These are phyloP conservation scores for Balansia obtecta DNA, from an alignment of 2,329 filamentous ascomycete species.

Conservation along the genomic window DNA sequence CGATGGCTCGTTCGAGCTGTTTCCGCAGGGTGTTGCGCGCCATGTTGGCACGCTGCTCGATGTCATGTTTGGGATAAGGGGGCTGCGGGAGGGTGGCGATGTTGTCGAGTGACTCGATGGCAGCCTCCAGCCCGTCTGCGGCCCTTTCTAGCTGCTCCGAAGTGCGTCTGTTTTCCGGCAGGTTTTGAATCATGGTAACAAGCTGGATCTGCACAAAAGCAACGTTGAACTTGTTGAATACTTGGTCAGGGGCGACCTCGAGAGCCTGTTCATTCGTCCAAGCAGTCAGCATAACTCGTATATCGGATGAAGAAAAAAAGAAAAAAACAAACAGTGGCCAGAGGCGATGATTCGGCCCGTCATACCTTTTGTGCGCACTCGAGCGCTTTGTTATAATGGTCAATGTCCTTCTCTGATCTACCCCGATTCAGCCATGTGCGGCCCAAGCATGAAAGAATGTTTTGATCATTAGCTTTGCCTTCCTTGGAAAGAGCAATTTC, in stretches of 20 bases:
- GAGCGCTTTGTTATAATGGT: constrained; percentile 44
- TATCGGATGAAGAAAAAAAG: background rate
- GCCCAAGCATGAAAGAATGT: constrained; percentile 74
- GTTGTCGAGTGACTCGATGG: constrained; percentile 60
- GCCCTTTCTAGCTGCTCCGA: constrained; percentile 73
- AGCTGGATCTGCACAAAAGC: constrained; percentile 96
- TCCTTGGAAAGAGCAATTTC: constrained; percentile 74
- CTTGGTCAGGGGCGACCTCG: constrained; percentile 64
- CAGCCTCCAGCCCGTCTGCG: constrained; percentile 67
- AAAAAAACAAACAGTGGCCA: background rate
- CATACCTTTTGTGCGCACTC: constrained; percentile 52
- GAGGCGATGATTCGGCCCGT: no score
- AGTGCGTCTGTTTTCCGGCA: constrained; percentile 66
- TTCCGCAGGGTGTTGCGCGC: constrained; percentile 87
- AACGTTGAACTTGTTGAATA: constrained; percentile 94
- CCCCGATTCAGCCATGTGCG: constrained; percentile 79
- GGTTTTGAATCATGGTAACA: constrained; percentile 62
- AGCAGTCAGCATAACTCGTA: background rate
- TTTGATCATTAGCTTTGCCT: constrained; percentile 58
- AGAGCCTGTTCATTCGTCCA: constrained; percentile 43
- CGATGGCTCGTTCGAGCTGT: constrained; percentile 75
- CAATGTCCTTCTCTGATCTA: constrained; percentile 46
- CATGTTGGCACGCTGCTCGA: constrained; percentile 96
- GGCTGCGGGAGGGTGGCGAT: constrained; percentile 52
- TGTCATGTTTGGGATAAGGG: constrained; percentile 79